A percentile compares a stretch with the other conserved stretches of the same genome.
These are phyloP conservation scores for Setaria italica DNA, from an alignment of 202 grass and related monocot species.

Conservation along the genomic window DNA sequence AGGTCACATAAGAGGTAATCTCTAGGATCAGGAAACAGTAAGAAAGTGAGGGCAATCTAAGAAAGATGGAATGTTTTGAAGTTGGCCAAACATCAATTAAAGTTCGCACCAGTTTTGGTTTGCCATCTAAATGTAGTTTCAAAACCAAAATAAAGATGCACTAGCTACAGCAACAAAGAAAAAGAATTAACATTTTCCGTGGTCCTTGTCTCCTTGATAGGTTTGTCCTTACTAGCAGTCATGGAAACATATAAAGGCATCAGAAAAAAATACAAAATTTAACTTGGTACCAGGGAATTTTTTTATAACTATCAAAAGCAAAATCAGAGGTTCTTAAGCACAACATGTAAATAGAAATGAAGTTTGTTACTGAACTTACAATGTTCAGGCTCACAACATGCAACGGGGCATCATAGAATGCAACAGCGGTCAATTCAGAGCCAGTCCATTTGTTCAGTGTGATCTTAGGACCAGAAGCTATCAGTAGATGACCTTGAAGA, in stretches of 20 bases:
- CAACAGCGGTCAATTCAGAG: constrained; percentile 85
- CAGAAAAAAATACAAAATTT: not conserved
- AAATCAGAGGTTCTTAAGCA: constrained; percentile 20
- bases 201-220: not conserved
- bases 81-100: not conserved
- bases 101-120: not conserved
- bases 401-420: constrained; percentile 97
- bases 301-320: constrained; percentile 1
- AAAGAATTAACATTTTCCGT: not conserved
- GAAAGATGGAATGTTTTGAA: not conserved
- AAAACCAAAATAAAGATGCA: constrained; percentile 23
- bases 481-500: constrained; percentile 94
- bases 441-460: constrained; percentile 96
- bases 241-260: not conserved
- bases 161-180: not conserved
- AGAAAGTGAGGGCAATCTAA: not conserved
- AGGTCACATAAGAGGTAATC: not conserved
- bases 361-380: constrained; percentile 58
- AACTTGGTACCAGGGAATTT: not conserved
- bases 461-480: constrained; percentile 97
- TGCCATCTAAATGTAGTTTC: constrained; percentile 22
- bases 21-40: not conserved
- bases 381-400: constrained; percentile 99
- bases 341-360: constrained; percentile 34
- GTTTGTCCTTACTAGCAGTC: not conserved